Evolutionary conservation across 768 basidiomycete genomes (phyloP).

Genomic region (Hypholoma sublateritium): DNA sequence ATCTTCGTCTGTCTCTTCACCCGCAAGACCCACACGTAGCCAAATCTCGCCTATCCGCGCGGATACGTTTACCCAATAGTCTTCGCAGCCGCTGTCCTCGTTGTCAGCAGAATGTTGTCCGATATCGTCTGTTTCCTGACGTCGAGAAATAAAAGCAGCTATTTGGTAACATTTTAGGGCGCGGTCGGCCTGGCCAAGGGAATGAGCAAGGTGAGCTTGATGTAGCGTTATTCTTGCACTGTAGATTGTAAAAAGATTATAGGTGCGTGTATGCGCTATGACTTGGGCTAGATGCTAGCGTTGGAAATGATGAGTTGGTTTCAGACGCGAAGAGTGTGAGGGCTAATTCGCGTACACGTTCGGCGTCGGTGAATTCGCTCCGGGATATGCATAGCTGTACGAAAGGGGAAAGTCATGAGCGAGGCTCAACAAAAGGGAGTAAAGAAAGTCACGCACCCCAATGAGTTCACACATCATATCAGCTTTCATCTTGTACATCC

Average conservation of each 20-base stretch:
- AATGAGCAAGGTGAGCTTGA: conserved; percentile 75
- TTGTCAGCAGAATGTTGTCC: neutral
- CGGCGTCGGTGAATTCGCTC: conserved; percentile 65
- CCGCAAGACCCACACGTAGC: conserved; percentile 29
- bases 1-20: conserved; percentile 13
- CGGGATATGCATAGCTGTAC: conserved; percentile 63
- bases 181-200: conserved; percentile 48
- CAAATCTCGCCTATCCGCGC: conserved; percentile 34
- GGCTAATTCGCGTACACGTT: conserved; percentile 36
- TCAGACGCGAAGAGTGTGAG: neutral
- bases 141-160: conserved; percentile 47
- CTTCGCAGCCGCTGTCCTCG: conserved; percentile 28
- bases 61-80: conserved; percentile 32
- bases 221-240: conserved; percentile 65
- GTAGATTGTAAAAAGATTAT: conserved; percentile 54
- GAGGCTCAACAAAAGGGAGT: neutral
- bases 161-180: conserved; percentile 65
- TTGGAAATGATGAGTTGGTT: neutral
- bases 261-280: conserved; percentile 62
- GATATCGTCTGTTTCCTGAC: neutral
- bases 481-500: conserved; percentile 63
- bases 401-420: neutral
- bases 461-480: conserved; percentile 72
- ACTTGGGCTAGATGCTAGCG: conserved; percentile 28
- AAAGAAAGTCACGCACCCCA: conserved; percentile 41